phyloP scores from a whole-genome alignment of 768 basidiomycete species.

The Mycena alexandri region DNA sequence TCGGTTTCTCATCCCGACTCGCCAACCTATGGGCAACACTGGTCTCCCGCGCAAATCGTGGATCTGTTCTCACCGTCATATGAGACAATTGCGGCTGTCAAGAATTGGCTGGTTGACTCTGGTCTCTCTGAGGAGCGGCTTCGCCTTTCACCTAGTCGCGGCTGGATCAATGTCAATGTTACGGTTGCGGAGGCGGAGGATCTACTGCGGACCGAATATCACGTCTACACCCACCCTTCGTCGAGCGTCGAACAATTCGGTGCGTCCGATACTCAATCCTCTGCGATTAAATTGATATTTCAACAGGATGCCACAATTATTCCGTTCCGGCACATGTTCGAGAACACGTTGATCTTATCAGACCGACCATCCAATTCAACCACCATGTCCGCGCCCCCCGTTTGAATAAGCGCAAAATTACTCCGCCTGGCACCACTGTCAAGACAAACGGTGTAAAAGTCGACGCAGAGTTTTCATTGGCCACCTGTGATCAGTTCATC shows the following conservation, averaged over 20 bases:
- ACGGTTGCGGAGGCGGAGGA: conserved; percentile 59
- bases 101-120: conserved; percentile 52
- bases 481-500: conserved; percentile 51
- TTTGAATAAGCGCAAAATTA: conserved; percentile 24
- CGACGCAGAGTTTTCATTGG: conserved; percentile 31
- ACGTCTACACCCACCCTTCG: conserved; percentile 54
- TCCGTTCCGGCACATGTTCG: conserved; percentile 54
- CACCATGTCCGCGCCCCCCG: conserved; percentile 36
- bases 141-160: conserved; percentile 45
- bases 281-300: background rate
- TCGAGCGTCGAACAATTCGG: conserved; percentile 53
- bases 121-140: conserved; percentile 54
- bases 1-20: conserved; percentile 60
- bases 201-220: conserved; percentile 56
- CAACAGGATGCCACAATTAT: conserved; percentile 53
- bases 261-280: conserved; percentile 37
- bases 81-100: conserved; percentile 53
- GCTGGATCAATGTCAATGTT: conserved; percentile 57
- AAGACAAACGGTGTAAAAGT: conserved; percentile 34
- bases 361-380: conserved; percentile 59
- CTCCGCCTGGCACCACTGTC: conserved; percentile 23
- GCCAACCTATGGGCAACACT: conserved; percentile 60
- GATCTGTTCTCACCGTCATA: conserved; percentile 57
- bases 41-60: conserved; percentile 54
- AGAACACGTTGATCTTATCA: conserved; percentile 58